Conservation (phyloP, 208 protist genomes). For the Trypanosoma platydactyli region DNA sequence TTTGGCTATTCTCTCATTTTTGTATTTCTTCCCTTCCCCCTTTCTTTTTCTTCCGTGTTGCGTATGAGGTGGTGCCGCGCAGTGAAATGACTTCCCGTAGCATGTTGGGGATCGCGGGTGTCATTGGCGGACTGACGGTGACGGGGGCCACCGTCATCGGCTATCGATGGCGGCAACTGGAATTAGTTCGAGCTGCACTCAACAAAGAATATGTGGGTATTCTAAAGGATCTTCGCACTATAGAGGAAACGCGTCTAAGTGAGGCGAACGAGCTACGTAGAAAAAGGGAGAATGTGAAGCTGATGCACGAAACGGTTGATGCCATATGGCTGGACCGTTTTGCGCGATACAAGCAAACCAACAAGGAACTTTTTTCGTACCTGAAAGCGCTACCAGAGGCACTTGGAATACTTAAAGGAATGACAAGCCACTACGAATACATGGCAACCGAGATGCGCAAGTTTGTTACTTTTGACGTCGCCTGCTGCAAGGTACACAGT, state of each 20-base stretch:
- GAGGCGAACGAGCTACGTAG: constrained; percentile 36
- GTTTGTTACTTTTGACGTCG: constrained; percentile 81
- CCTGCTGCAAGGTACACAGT: constrained; percentile 79
- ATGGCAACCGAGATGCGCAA: constrained; percentile 74
- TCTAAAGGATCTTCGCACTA: constrained; percentile 36
- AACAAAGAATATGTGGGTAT: constrained; percentile 70
- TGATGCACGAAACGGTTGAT: constrained; percentile 61
- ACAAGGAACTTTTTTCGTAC: constrained; percentile 65
- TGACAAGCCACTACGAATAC: constrained; percentile 83
- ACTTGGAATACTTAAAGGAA: constrained; percentile 58
- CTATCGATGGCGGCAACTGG: constrained; percentile 48
- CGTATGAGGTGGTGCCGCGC: neutral
- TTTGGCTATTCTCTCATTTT: constrained; percentile 10
- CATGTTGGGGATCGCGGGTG: constrained; percentile 29
- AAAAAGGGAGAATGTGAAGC: constrained; percentile 37
- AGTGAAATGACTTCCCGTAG: constrained; percentile 28
- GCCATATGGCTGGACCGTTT: constrained; percentile 75
- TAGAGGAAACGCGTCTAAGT: constrained; percentile 48
- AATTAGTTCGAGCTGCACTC: constrained; percentile 51
- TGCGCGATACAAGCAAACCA: constrained; percentile 61
- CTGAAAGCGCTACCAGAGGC: constrained; percentile 72
- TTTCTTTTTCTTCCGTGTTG: constrained; percentile 6
- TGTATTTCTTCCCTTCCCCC: constrained; percentile 24
- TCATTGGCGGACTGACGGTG: constrained; percentile 36
- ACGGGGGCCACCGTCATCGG: constrained; percentile 36